These are phyloP conservation scores for Fomitopsis betulina DNA, from an alignment of 1,284 basidiomycete genomes.

Conservation along the genomic window DNA sequence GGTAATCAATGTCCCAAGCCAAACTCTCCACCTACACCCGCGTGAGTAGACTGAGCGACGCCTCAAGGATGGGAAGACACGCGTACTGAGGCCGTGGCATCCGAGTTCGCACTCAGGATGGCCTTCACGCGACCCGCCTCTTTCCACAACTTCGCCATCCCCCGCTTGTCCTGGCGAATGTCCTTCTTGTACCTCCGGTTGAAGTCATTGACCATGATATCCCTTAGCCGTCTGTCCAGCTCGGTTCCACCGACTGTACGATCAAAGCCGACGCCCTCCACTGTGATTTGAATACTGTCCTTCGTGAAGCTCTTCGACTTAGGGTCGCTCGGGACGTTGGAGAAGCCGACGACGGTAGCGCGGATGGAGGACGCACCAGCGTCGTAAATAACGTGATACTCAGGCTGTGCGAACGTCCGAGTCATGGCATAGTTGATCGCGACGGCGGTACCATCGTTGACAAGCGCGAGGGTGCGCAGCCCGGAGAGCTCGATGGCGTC, in stretches of 20 bases:
- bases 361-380: slow-evolving; percentile 86
- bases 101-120: slow-evolving; percentile 90
- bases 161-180: slow-evolving; percentile 72
- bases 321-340: slow-evolving; percentile 40
- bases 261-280: slow-evolving; percentile 81
- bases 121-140: slow-evolving; percentile 91
- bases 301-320: slow-evolving; percentile 45
- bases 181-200: slow-evolving; percentile 62
- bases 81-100: slow-evolving; percentile 67
- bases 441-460: slow-evolving; percentile 92
- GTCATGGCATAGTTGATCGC: slow-evolving; percentile 98
- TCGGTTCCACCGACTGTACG: slow-evolving; percentile 76
- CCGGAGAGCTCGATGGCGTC: slow-evolving; percentile 93
- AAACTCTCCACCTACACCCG: slow-evolving; percentile 76
- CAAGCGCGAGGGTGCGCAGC: slow-evolving; percentile 76
- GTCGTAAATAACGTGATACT: slow-evolving; percentile 93
- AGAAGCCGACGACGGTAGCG: slow-evolving; percentile 84
- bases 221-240: slow-evolving; percentile 80
- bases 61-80: slow-evolving; percentile 9
- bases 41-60: slow-evolving; percentile 2
- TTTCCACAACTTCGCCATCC: slow-evolving; percentile 91
- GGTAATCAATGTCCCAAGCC: slow-evolving; percentile 90
- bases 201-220: slow-evolving; percentile 79
- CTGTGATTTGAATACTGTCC: slow-evolving; percentile 72
- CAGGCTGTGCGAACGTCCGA: slow-evolving; percentile 75